phyloP scores from a whole-genome alignment of 176 grass and related monocot genomes.

The Eleusine indica region DNA sequence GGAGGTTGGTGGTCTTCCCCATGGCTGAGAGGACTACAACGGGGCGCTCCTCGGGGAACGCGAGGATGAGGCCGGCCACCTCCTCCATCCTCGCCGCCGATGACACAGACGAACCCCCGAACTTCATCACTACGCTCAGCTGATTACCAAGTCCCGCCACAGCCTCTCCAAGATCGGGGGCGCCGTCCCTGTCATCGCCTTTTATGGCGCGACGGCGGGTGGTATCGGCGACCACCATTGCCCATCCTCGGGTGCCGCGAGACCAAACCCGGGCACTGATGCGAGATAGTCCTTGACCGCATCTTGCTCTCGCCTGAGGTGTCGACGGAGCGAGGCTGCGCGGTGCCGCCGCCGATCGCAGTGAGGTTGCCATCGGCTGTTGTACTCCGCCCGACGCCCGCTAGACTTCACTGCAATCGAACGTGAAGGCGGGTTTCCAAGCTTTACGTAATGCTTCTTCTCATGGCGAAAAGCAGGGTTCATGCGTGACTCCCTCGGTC shows the following conservation, averaged over 20 bases:
- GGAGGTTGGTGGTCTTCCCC: slow-evolving; percentile 91
- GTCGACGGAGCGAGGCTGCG: slow-evolving; percentile 13
- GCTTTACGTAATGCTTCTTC: not conserved
- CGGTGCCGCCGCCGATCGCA: slow-evolving; percentile 37
- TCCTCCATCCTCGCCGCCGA: slow-evolving; percentile 75
- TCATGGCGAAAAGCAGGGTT: not conserved
- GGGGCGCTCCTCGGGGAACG: slow-evolving; percentile 86
- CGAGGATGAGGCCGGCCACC: slow-evolving; percentile 71
- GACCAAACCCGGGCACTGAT: not conserved
- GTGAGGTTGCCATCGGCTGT: slow-evolving; percentile 38
- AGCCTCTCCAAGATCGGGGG: not conserved
- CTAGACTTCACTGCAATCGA: not conserved
- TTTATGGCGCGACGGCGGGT: slow-evolving; percentile 28
- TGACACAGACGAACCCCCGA: slow-evolving; percentile 84
- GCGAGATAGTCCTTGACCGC: not conserved
- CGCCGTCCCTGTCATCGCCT: slow-evolving; percentile 29
- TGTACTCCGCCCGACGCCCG: not conserved
- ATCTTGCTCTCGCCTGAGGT: not conserved
- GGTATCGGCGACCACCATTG: slow-evolving; percentile 26
- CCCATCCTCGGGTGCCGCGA: not conserved
- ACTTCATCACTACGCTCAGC: slow-evolving; percentile 95
- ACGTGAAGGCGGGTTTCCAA: not conserved
- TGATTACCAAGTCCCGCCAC: slow-evolving; percentile 26
- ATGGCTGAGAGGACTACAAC: slow-evolving; percentile 94
- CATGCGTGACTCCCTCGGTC: too few relatives aligned